phyloP scores from a whole-genome alignment of 208 protist species.

The Leishmania mexicana region DNA sequence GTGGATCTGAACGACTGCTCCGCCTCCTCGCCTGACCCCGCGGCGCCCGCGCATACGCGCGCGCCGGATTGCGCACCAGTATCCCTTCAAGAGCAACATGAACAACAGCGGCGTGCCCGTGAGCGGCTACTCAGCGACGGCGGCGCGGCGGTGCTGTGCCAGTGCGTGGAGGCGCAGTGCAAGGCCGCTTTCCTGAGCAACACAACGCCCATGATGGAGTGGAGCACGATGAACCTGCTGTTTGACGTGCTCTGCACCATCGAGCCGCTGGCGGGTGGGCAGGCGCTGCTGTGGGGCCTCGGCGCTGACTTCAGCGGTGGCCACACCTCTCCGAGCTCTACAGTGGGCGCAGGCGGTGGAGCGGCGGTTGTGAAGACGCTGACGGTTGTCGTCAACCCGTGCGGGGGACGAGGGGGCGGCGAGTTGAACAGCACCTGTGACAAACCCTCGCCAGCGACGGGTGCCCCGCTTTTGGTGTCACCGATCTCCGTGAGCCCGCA shows the following conservation, averaged over 20 bases:
- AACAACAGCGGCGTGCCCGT: conserved; percentile 37
- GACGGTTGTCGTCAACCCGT: neutral
- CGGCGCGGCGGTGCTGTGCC: conserved; percentile 37
- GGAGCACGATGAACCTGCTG: conserved; percentile 51
- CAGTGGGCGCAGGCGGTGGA: neutral
- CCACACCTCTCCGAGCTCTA: neutral
- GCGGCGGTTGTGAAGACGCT: neutral
- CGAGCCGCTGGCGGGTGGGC: conserved; percentile 16
- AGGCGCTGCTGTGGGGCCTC: conserved; percentile 27
- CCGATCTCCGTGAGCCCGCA: neutral
- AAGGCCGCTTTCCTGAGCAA: conserved; percentile 43
- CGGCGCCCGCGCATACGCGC: neutral
- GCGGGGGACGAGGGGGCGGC: neutral
- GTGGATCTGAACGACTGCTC: neutral
- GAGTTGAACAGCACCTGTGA: conserved; percentile 5
- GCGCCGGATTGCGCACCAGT: neutral
- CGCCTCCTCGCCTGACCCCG: neutral
- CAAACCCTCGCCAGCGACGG: neutral
- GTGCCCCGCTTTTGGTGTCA: neutral
- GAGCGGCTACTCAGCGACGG: conserved; percentile 58
- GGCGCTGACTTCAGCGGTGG: neutral
- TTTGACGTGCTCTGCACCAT: conserved; percentile 50
- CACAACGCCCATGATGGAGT: conserved; percentile 45
- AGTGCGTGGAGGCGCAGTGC: conserved; percentile 38
- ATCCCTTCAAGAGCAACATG: neutral